Evolutionary conservation across 78 protist species (phyloP), one percentile per base, ranked within the genome.

Genomic region (Speleostelium caveatum): DNA sequence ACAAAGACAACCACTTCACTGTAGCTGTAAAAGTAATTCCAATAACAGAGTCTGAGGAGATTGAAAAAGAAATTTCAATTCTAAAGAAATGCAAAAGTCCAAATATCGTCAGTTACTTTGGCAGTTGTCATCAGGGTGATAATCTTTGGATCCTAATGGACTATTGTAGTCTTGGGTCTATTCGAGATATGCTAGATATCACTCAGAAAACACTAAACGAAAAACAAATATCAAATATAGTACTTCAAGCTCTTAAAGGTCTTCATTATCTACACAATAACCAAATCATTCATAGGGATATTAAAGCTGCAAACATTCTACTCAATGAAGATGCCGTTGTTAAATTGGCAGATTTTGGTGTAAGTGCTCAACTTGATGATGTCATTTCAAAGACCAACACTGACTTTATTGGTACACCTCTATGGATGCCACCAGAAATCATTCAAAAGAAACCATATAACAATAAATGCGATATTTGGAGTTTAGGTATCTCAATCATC

Each of bases 381-480:
- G 73, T 41, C 14, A 36, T 75, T 21, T 24, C 69, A 16, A 26
- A 42, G 3, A 56, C 42, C 36, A 30, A 76, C 21, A 66, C 79
- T 22, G 69, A 53, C 17, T 72, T 75, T 14, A 76, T 77, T 60
- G 94, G 94, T 22, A 77, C 94, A 32, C 94, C 89, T 14, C 42
- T 90, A n/a, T 76, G 89, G 88, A 78, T 90, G 89, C 69, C 94
- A 65, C 94, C 94, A 7, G 94, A 90, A 42, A 83, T 80, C 30
- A 79, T 90, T 33, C 68, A 69, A 42, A 71, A 72, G 36, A 61
- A 69, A 45, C 67, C 72, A 2, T 78, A 80, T 53, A 86, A 90
- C 33, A 80, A 77, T 33, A 90, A 90, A 38, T 75, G 75, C 33
- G 94, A 90, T 76, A 80, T 90, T 1, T 90, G 94, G 94, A 26